Percentiles rank a stretch among this genome's conserved stretches.
These are phyloP conservation scores for Ustilago hordei DNA, from an alignment of 1,284 basidiomycete species.

Conservation along the genomic window DNA sequence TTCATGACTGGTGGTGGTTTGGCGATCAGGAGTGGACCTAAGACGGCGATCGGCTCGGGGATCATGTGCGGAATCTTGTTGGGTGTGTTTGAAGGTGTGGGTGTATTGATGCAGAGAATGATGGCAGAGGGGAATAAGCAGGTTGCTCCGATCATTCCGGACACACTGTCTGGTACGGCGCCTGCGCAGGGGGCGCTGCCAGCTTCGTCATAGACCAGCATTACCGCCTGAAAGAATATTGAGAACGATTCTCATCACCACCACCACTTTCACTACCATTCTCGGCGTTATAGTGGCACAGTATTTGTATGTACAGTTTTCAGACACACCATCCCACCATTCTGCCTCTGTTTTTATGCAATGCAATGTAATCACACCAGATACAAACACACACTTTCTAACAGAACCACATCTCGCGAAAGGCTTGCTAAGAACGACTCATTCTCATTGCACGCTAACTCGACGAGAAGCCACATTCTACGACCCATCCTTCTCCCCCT, in stretches of 20 bases:
- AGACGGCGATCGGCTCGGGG: conserved; percentile 87
- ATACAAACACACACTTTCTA: background rate
- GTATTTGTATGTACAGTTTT: background rate
- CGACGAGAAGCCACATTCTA: background rate
- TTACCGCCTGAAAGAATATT: background rate
- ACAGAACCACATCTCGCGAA: background rate
- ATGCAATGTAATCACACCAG: conserved; percentile 3
- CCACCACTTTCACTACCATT: conserved; percentile 1
- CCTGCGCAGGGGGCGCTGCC: conserved; percentile 8
- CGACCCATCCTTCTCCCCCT: background rate
- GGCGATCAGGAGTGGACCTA: conserved; percentile 91
- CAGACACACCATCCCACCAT: background rate
- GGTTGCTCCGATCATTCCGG: conserved; percentile 59
- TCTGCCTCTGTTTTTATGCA: background rate
- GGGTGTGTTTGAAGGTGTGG: conserved; percentile 88
- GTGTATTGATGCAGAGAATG: conserved; percentile 84
- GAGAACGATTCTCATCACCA: background rate
- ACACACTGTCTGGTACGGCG: conserved; percentile 27
- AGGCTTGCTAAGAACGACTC: background rate
- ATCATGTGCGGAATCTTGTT: conserved; percentile 96
- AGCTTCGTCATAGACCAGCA: conserved; percentile 15
- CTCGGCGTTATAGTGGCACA: background rate
- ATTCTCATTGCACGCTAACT: no score
- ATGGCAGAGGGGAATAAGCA: conserved; percentile 80
- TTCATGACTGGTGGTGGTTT: conserved; percentile 98